phyloP scores from a whole-genome alignment of 2,329 filamentous ascomycete species.

The Colletotrichum filicis region DNA sequence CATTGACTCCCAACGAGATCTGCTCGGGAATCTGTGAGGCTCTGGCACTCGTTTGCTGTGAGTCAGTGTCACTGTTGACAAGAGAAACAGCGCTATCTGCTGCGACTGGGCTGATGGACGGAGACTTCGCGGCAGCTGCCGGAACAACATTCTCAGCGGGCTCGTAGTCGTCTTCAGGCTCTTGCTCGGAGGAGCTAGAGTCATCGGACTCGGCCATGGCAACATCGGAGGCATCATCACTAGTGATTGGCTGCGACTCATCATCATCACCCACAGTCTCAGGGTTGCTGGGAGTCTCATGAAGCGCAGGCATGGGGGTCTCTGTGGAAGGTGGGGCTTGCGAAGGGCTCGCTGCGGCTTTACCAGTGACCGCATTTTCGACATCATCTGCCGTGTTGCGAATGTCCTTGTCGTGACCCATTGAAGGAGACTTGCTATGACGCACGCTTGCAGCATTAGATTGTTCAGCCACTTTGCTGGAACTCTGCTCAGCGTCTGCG shows the following conservation, averaged over 20 bases:
- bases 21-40: constrained; percentile 35
- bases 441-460: background rate
- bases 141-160: constrained; percentile 55
- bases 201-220: constrained; percentile 33
- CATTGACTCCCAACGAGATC: constrained; percentile 35
- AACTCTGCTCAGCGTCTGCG: background rate
- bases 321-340: constrained; percentile 5
- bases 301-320: background rate
- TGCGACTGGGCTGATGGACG: constrained; percentile 47
- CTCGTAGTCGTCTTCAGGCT: constrained; percentile 62
- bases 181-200: constrained; percentile 33
- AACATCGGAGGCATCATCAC: constrained; percentile 31
- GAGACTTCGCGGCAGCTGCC: constrained; percentile 68
- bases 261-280: background rate
- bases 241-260: constrained; percentile 18
- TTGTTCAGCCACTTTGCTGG: background rate
- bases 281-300: background rate
- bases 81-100: constrained; percentile 37
- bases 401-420: background rate
- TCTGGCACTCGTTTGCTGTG: constrained; percentile 38
- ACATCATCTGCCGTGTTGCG: background rate
- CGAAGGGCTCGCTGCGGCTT: constrained; percentile 8
- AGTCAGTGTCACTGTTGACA: constrained; percentile 42
- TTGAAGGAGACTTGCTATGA: background rate
- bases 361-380: constrained; percentile 25